phyloP scores from a whole-genome alignment of 2,329 filamentous ascomycete genomes.

The Trichoderma semiorbis region DNA sequence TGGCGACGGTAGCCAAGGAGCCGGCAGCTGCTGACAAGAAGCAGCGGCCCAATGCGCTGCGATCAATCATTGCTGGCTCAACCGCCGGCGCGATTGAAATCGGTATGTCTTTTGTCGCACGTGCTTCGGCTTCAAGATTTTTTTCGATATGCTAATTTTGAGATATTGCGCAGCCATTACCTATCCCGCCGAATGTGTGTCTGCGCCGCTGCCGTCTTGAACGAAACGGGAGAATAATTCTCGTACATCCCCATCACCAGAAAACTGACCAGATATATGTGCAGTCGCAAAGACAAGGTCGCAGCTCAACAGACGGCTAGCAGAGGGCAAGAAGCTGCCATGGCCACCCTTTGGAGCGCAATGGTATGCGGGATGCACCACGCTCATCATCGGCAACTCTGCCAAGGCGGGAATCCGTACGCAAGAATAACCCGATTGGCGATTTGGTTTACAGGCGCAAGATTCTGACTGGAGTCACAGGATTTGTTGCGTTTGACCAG shows the following conservation, averaged over 20 bases:
- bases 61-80: constrained; percentile 87
- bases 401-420: constrained; percentile 91
- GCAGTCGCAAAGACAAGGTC: constrained; percentile 89
- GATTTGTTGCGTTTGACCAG: constrained; percentile 91
- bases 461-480: constrained; percentile 21
- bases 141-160: not conserved
- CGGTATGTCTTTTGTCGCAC: constrained; percentile 48
- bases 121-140: not conserved
- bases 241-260: not conserved
- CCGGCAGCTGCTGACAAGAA: constrained; percentile 29
- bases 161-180: constrained; percentile 62
- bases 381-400: constrained; percentile 93
- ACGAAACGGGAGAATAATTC: not conserved
- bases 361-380: constrained; percentile 98
- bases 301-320: constrained; percentile 83
- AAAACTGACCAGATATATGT: constrained; percentile 4
- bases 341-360: constrained; percentile 91
- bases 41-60: constrained; percentile 69
- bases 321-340: constrained; percentile 80
- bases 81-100: constrained; percentile 96
- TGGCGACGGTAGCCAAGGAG: constrained; percentile 30
- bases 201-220: not conserved
- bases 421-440: constrained; percentile 31
- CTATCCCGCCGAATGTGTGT: constrained; percentile 86
- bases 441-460: not conserved